phyloP scores from a whole-genome alignment of 352 stramenopile genomes.

The Pythium insidiosum region DNA sequence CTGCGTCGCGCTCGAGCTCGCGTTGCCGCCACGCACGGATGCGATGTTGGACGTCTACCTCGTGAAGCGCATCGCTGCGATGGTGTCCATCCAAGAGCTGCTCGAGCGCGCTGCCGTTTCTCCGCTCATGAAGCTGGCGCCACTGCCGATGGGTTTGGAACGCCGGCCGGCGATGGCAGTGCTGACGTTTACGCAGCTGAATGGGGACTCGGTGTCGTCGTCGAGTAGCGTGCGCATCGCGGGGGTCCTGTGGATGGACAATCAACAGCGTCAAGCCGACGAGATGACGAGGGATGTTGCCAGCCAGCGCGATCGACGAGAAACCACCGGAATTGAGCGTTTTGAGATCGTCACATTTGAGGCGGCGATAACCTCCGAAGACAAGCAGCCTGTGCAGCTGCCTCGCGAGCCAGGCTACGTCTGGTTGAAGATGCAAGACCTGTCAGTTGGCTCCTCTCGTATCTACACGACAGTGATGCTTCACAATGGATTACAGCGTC shows the following conservation, averaged over 20 bases:
- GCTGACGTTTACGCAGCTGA: slow-evolving; percentile 4
- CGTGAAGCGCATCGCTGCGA: slow-evolving; percentile 34
- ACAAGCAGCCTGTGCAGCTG: slow-evolving; percentile 6
- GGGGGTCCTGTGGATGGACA: slow-evolving; percentile 19
- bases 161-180: slow-evolving; percentile 6
- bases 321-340: too few species aligned
- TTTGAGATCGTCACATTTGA: slow-evolving; percentile 25
- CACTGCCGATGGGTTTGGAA: slow-evolving; percentile 1
- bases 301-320: too few species aligned
- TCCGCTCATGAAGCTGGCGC: too few species aligned
- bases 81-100: slow-evolving; percentile 38
- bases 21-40: slow-evolving; percentile 36
- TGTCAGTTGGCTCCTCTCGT: background rate
- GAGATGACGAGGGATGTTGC: too few species aligned
- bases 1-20: slow-evolving; percentile 36
- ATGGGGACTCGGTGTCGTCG: too few species aligned
- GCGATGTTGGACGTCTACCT: slow-evolving; percentile 54
- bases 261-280: background rate
- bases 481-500: slow-evolving; percentile 23
- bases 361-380: background rate
- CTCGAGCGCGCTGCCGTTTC: slow-evolving; percentile 6
- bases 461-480: slow-evolving; percentile 24
- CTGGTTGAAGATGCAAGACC: slow-evolving; percentile 17
- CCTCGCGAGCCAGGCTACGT: slow-evolving; percentile 29
- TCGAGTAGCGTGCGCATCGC: too few species aligned